Base-by-base conservation (phyloP, 202 grass and related monocot species). In the Panicum virgatum region DNA sequence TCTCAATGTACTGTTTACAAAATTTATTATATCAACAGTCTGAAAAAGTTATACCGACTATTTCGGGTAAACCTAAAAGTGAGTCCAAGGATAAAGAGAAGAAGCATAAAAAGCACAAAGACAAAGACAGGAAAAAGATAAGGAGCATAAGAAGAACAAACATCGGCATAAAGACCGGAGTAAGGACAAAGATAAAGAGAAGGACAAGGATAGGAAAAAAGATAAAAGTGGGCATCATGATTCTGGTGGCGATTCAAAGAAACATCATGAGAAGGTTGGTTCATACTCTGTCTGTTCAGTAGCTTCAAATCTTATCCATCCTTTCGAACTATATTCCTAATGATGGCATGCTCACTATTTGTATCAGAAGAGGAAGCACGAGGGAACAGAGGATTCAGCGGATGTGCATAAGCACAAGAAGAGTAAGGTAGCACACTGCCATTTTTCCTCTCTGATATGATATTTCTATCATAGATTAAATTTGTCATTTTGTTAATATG, bases 131-230 rank as follows among this genome's bases (percentile, higher is more conserved):
- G 78, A 84, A 91, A 93, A 90, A 70, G 91, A 97, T 52, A 93
- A 83, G 85, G 94, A 97, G 51, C 94, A 90, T 75, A 97, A 92
- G 89, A 97, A 92, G 75, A 89, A 92, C 69, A 97, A 90, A 84
- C 91, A 97, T 83, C 91, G 87, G 46, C 91, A 94, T 80, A 94
- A 94, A 78, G 91, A 94, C 70, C 83, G 91, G 30, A 89, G 80
- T 59, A 93, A 89, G 88, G 88, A 89, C 51, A 97, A 89, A 63
- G 90, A 87, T 30, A 91, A 85, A 78, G 80, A 92, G 7, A 92
- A 87, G 59, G 83, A 89, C 61, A 96, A 91, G 75, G 93, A 94
- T 62, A 94, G 88, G 75, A 91, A 88, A 78, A 96, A 93, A 53
- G 90, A 96, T 84, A 96, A 92, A 90, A 89, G 82, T 80, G 89